Evolutionary conservation across 2,329 filamentous ascomycete species (phyloP).

Genomic region (Aspergillus transmontanensis): DNA sequence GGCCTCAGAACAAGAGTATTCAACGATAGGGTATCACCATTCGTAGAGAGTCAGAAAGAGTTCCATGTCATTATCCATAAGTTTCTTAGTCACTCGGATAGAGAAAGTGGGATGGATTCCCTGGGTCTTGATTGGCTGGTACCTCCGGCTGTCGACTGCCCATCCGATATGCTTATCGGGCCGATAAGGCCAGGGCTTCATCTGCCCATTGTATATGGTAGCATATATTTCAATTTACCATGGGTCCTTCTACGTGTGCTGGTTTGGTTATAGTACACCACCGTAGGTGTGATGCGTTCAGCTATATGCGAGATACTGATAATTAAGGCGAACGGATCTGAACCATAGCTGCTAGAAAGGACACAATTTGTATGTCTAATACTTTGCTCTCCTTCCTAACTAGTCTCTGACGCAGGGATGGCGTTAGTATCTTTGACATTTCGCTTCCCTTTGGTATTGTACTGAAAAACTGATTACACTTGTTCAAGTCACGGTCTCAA

Average conservation of each 20-base stretch:
- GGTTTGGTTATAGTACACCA: no score
- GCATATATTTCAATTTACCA: no score
- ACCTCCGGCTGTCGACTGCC: neutral
- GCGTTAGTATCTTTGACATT: neutral
- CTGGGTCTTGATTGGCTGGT: neutral
- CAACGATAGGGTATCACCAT: neutral
- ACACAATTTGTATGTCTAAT: neutral
- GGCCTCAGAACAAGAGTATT: neutral
- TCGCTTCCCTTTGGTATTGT: neutral
- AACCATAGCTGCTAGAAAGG: neutral
- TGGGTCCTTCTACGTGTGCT: no score
- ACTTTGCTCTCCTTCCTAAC: neutral
- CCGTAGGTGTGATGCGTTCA: no score
- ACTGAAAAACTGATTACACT: neutral
- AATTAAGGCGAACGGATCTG: no score
- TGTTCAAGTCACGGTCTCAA: neutral
- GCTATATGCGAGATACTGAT: no score
- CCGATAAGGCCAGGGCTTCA: neutral
- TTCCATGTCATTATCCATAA: neutral
- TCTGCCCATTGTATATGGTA: no score
- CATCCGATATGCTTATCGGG: neutral
- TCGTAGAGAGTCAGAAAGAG: neutral
- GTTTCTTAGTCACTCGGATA: slow-evolving; percentile 2
- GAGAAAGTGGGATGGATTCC: neutral
- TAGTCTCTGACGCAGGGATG: neutral